These are phyloP conservation scores for Penicillium longicatenatum DNA, from an alignment of 495 filamentous ascomycete genomes.

Conservation along the genomic window DNA sequence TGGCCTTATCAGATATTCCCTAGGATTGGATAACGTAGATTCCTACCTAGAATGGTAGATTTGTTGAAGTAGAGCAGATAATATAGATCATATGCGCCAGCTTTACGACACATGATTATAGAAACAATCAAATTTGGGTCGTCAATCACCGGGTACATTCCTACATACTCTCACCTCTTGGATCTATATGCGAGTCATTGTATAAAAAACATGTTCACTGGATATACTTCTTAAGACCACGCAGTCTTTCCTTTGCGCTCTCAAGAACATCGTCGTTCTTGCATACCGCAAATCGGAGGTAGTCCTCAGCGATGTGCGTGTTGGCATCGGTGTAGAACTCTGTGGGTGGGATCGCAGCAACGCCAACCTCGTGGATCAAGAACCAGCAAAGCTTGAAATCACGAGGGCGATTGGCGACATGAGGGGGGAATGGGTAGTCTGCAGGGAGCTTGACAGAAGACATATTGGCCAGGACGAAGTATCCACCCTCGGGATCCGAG, in stretches of 20 bases:
- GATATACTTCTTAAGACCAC: conserved; percentile 84
- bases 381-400: conserved; percentile 97
- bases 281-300: conserved; percentile 93
- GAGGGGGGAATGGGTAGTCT: conserved; percentile 82
- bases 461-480: conserved; percentile 94
- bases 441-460: conserved; percentile 77
- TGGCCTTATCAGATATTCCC: no score
- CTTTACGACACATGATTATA: no score
- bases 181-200: conserved; percentile 7
- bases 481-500: conserved; percentile 91
- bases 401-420: conserved; percentile 79
- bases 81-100: no score
- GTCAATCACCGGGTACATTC: no score
- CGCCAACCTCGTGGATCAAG: conserved; percentile 91
- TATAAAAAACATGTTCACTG: conserved; percentile 24
- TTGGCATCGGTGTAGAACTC: conserved; percentile 93
- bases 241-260: conserved; percentile 82
- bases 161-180: no score
- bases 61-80: no score
- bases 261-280: conserved; percentile 92
- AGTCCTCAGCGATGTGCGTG: conserved; percentile 84
- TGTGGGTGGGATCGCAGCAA: conserved; percentile 93
- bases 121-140: no score
- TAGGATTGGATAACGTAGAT: no score
- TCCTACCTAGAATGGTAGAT: no score